Percentiles rank a stretch among this genome's conserved stretches.
Conservation (phyloP, 2,329 filamentous ascomycete species). For the Shiraia sp. region DNA sequence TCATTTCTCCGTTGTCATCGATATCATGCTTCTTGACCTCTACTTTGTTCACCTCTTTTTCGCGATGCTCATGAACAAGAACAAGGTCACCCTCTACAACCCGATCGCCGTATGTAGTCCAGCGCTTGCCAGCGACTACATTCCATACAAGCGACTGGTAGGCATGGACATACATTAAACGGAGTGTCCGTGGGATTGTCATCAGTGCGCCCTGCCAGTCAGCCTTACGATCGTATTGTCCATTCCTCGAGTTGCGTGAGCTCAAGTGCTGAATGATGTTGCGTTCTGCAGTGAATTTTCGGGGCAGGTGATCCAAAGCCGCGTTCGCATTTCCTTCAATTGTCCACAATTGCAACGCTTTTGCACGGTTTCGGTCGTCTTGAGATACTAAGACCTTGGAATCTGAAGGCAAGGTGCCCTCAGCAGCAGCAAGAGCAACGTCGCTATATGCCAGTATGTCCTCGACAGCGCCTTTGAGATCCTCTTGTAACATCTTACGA, state of each 20-base stretch:
- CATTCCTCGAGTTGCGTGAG: conserved; percentile 47
- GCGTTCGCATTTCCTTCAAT: conserved; percentile 61
- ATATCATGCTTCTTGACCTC: conserved; percentile 40
- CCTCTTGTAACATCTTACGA: conserved; percentile 77
- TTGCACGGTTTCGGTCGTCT: conserved; percentile 79
- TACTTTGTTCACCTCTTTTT: conserved; percentile 47
- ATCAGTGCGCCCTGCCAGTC: conserved; percentile 84
- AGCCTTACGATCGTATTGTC: conserved; percentile 54
- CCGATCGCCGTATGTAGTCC: conserved; percentile 70
- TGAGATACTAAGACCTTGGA: conserved; percentile 59
- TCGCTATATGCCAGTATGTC: conserved; percentile 75
- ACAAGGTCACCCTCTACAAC: conserved; percentile 88
- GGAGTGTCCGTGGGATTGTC: conserved; percentile 77
- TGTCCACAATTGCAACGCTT: conserved; percentile 75
- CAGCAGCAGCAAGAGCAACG: conserved; percentile 60
- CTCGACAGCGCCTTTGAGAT: conserved; percentile 80
- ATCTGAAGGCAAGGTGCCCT: conserved; percentile 40
- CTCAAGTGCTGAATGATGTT: conserved; percentile 77
- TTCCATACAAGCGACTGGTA: conserved; percentile 98
- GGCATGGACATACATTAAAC: conserved; percentile 94
- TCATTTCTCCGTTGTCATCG: conserved; percentile 67
- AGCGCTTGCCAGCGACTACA: conserved; percentile 77
- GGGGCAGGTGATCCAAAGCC: conserved; percentile 72
- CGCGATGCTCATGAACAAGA: conserved; percentile 63
- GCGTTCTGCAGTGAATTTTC: conserved; percentile 79